A percentile compares a stretch with the other conserved stretches of the same genome.
These are phyloP conservation scores for Aspergillus campestris DNA, from an alignment of 495 filamentous ascomycete species.

Conservation along the genomic window DNA sequence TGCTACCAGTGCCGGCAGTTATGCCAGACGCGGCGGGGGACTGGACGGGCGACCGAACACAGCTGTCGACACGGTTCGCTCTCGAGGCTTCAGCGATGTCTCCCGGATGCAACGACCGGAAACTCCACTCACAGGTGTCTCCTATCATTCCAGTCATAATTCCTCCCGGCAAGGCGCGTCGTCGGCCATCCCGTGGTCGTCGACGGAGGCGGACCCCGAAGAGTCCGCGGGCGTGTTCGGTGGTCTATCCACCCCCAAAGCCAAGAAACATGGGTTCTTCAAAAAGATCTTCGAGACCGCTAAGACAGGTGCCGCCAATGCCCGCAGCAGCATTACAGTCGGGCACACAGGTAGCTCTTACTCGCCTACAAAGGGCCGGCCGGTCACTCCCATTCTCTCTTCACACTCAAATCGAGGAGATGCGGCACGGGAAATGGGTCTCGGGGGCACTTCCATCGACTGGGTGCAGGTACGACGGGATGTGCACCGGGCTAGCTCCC, in stretches of 20 bases:
- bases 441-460: constrained; percentile 54
- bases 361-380: constrained; percentile 39
- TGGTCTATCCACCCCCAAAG: constrained; percentile 76
- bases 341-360: constrained; percentile 44
- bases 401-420: constrained; percentile 28
- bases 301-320: constrained; percentile 86
- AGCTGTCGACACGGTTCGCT: constrained; percentile 37
- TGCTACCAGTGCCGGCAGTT: constrained; percentile 89
- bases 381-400: constrained; percentile 27
- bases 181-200: constrained; percentile 40
- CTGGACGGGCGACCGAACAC: constrained; percentile 42
- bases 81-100: constrained; percentile 37
- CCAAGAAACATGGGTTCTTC: constrained; percentile 90
- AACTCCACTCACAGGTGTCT: constrained; percentile 66
- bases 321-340: constrained; percentile 72
- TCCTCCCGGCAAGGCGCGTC: constrained; percentile 46
- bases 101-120: constrained; percentile 45
- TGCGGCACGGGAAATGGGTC: constrained; percentile 58
- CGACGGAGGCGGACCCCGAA: constrained; percentile 24
- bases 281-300: constrained; percentile 93
- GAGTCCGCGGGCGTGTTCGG: constrained; percentile 54
- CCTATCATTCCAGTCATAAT: constrained; percentile 79
- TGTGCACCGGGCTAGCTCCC: constrained; percentile 87
- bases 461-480: constrained; percentile 96
- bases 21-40: constrained; percentile 62